A percentile compares a stretch with the other conserved stretches of the same genome.
Evolutionary conservation across 345 rosid species (phyloP).

Genomic region (Eucalyptus lansdowneana): DNA sequence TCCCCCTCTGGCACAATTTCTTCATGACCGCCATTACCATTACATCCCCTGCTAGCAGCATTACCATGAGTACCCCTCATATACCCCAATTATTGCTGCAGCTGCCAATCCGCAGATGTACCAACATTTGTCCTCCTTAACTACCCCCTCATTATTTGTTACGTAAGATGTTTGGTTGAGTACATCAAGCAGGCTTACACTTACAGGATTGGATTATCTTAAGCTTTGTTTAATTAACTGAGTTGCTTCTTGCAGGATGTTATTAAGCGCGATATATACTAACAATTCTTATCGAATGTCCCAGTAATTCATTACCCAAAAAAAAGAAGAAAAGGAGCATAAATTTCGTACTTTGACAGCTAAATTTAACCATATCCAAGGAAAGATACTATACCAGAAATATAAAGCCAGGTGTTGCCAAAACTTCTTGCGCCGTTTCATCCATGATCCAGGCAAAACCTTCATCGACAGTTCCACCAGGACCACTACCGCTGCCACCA

Average conservation of each 20-base stretch:
- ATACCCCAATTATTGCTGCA: not conserved
- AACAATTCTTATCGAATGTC: not conserved
- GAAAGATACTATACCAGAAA: constrained; percentile 25
- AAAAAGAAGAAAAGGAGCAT: not conserved
- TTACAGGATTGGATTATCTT: not conserved
- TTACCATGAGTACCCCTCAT: not conserved
- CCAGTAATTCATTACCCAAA: not conserved
- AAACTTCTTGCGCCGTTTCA: constrained; percentile 51
- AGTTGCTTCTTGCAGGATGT: not conserved
- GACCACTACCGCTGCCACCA: not conserved
- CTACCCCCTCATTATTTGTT: not conserved
- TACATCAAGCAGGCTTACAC: not conserved
- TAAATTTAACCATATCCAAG: not conserved
- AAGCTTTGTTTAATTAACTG: not conserved
- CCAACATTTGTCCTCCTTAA: not conserved
- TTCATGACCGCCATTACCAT: not conserved
- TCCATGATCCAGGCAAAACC: constrained; percentile 28
- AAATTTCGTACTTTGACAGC: not conserved
- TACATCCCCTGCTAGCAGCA: not conserved
- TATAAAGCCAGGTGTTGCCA: constrained; percentile 51
- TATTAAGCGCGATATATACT: not conserved
- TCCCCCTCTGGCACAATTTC: not conserved
- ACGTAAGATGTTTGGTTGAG: not conserved
- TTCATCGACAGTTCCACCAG: constrained; percentile 34
- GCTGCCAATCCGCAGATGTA: not conserved